Evolutionary conservation across 805 yeast species (phyloP), one percentile per base, ranked within the genome.

Genomic region (Nakazawaea wyomingensis): DNA sequence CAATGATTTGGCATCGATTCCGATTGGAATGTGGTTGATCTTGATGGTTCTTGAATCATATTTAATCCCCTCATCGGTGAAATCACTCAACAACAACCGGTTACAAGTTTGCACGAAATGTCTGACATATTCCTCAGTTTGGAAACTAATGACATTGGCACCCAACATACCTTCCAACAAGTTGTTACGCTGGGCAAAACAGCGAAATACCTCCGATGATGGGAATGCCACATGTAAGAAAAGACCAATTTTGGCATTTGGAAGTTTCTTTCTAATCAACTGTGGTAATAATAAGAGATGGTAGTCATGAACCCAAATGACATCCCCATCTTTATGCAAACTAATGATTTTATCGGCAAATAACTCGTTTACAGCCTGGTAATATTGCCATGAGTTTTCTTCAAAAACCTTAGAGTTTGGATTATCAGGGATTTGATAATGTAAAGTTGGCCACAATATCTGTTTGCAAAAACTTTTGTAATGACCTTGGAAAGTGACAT

Each of bases 171-270:
- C 99, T 47, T 75, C 71, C 13, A 93, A 66, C 11, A 93, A 70
- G 10, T 74, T 75, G 39, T 78, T 80, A 54, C 99, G 74, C 54
- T 88, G 93, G 1, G 98, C 96, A 48, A 91, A 74, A 54, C 97
- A 90, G 50, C 98, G 73, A 64, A 90, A 93, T 3, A 91, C 96
- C 60, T 91, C 99, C 45, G 91, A 80, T 3, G 96, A 85, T 7
- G 99, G 99, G 67, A 91, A 91, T 1, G 98, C 85, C 11, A 91
- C 86, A 56, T 93, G 99, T 45, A 93, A 68, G 62, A 89, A 93
- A 53, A 90, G 85, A 0, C 96, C 97, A 52, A 93, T 89, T 49
- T 83, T 79, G 2, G 96, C 97, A 45, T 78, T 60, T 4, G 97
- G 96, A 18, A 89, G 59, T 49, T 71, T 64, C 45, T 78, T 71